Base-by-base conservation (phyloP, 169 alveolate species). In the Cryptosporidium parvum region DNA sequence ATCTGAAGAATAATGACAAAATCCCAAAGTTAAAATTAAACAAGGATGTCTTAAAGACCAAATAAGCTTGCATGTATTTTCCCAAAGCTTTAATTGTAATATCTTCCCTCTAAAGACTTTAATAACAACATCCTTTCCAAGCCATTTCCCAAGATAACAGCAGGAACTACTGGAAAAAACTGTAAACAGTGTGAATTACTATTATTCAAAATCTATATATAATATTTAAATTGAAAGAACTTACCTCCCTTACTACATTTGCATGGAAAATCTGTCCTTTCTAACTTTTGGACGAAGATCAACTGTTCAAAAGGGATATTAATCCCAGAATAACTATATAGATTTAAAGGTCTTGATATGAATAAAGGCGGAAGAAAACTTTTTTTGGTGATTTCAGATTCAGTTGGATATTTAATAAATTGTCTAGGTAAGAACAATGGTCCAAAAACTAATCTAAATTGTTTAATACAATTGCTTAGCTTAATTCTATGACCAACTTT, bases 11-110 rank as follows among this genome's bases (percentile, higher is more conserved):
- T 80, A 65, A 39, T 80, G 75, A 31, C 89, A 62, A 31, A 80
- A 80, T 37, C 89, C 89, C 23, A 80, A 29, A 45, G 75, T 80
- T 26, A 80, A 62, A 5, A 80, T 80, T 44, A 80, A 80, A 33
- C 75, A 44, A 29, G 89, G 89, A 67, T 80, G 89, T 44, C 89
- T 33, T n/a, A 80, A 39, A 18, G 89, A 80, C 89, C 89, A 80
- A 61, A 80, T 59, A 39, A 80, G 70, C 45, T 51, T 59, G 75
- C 89, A 80, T 9, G 89, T 80, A n/a, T 37, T 62, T 48, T 80
- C 89, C 89, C 89, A 80, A 7, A 80, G 70, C 6, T 80, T 29
- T 12, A 69, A 35, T 80, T 67, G 72, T 10, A 26, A 26, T 42
- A 80, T 62, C 35, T 45, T 80, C 23, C 89, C 89, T 31, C 33